Evolutionary conservation across 2,329 filamentous ascomycete genomes (phyloP).

Genomic region (Talaromyces rugulosus): DNA sequence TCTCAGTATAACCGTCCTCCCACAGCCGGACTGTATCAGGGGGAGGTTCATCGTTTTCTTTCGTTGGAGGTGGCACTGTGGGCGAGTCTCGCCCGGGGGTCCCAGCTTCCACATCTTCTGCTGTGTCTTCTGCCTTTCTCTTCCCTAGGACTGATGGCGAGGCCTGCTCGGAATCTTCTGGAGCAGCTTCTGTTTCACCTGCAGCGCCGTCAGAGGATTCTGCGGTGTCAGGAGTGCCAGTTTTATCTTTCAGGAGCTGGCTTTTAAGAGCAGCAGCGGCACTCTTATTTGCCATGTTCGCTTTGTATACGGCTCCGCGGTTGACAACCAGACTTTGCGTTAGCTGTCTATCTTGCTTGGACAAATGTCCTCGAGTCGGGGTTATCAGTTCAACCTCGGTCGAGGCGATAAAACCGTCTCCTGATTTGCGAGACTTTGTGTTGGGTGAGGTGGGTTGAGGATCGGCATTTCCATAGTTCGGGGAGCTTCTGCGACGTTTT

Average conservation of each 20-base stretch:
- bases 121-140: slow-evolving; percentile 68
- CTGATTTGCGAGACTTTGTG: slow-evolving; percentile 23
- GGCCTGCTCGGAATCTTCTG: slow-evolving; percentile 23
- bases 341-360: slow-evolving; percentile 56
- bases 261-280: slow-evolving; percentile 85
- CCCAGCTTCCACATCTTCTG: slow-evolving; percentile 49
- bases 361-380: slow-evolving; percentile 51
- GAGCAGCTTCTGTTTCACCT: slow-evolving; percentile 21
- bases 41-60: slow-evolving; percentile 54
- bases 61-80: slow-evolving; percentile 38
- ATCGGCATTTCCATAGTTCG: slow-evolving; percentile 41
- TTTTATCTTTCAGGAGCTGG: slow-evolving; percentile 57
- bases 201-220: slow-evolving; percentile 21
- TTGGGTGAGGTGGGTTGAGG: slow-evolving; percentile 15
- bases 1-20: slow-evolving; percentile 92
- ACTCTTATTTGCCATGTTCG: slow-evolving; percentile 86
- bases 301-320: slow-evolving; percentile 59
- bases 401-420: slow-evolving; percentile 34
- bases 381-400: slow-evolving; percentile 54
- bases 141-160: slow-evolving; percentile 35
- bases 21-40: slow-evolving; percentile 83
- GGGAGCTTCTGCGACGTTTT: slow-evolving; percentile 43
- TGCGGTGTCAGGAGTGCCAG: slow-evolving; percentile 15
- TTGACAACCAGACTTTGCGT: slow-evolving; percentile 90
- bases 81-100: slow-evolving; percentile 51